Evolutionary conservation across 208 protist genomes (phyloP).

Genomic region (Crithidia thermophila): DNA sequence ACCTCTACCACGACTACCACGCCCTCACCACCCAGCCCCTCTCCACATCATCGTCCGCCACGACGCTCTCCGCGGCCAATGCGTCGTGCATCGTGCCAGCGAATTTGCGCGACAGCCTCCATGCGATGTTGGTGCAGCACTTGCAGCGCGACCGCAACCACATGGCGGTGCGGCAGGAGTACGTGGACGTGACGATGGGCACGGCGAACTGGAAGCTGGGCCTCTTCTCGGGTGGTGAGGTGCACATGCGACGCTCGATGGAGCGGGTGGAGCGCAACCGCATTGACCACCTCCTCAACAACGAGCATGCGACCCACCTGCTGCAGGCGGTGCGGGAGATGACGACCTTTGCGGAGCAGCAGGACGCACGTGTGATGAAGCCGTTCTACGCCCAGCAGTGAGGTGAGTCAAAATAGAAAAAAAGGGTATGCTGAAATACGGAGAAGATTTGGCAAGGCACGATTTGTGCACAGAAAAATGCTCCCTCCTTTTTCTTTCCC

Average conservation of each 20-base stretch:
- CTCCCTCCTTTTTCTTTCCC: background rate
- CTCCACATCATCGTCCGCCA: background rate
- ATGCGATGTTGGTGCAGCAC: constrained; percentile 40
- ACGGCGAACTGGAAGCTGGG: constrained; percentile 88
- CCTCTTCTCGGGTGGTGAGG: constrained; percentile 83
- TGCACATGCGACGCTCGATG: constrained; percentile 88
- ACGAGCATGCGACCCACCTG: constrained; percentile 76
- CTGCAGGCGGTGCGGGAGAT: constrained; percentile 68
- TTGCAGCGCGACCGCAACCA: constrained; percentile 44
- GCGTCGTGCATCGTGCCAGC: constrained; percentile 33
- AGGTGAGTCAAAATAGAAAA: background rate
- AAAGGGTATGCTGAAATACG: background rate
- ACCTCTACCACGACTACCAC: constrained; percentile 53
- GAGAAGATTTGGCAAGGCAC: background rate
- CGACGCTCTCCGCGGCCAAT: background rate
- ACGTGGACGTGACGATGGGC: constrained; percentile 77
- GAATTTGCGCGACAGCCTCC: constrained; percentile 39
- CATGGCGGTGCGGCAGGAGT: constrained; percentile 53
- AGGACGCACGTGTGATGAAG: background rate
- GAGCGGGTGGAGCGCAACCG: constrained; percentile 82
- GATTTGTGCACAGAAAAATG: background rate
- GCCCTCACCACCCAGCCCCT: background rate
- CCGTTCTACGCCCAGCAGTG: no score
- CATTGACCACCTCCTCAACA: constrained; percentile 79
- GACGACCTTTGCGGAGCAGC: constrained; percentile 49